Conservation (phyloP, 164 flowering plant genomes). For the Annona cherimola region DNA sequence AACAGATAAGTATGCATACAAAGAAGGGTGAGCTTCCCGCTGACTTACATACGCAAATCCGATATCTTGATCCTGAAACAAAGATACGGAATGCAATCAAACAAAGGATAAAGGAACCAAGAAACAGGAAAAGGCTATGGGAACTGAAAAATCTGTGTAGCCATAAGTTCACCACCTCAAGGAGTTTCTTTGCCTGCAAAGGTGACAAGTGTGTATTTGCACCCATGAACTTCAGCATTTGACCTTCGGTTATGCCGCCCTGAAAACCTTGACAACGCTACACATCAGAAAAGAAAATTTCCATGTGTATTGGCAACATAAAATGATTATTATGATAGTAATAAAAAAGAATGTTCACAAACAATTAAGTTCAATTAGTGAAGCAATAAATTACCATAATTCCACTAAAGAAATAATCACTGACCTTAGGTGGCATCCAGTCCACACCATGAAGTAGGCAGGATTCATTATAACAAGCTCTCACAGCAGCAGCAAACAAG, state of each 20-base stretch:
- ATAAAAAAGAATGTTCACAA: neutral
- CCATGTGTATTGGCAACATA: neutral
- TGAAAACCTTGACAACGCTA: constrained; percentile 33
- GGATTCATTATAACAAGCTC: constrained; percentile 92
- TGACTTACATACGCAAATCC: constrained; percentile 94
- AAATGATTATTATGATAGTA: neutral
- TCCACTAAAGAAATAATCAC: constrained; percentile 4
- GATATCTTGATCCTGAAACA: constrained; percentile 68
- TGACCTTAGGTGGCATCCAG: constrained; percentile 99
- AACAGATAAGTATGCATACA: constrained; percentile 46
- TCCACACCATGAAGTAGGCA: constrained; percentile 97
- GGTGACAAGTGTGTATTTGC: constrained; percentile 73
- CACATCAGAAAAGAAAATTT: constrained; percentile 15
- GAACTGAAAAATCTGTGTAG: neutral
- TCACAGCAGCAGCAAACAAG: constrained; percentile 95
- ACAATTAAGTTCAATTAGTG: no score
- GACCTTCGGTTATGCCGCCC: constrained; percentile 99
- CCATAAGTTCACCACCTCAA: constrained; percentile 71
- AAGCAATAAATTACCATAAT: neutral
- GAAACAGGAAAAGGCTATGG: neutral
- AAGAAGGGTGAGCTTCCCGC: constrained; percentile 92
- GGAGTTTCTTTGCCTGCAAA: constrained; percentile 69
- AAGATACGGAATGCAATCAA: constrained; percentile 4
- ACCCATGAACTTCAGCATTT: constrained; percentile 95
- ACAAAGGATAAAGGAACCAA: neutral